Percentiles rank a stretch among this genome's conserved stretches.
Conservation (phyloP, 495 filamentous ascomycete genomes). For the Podospora conica region DNA sequence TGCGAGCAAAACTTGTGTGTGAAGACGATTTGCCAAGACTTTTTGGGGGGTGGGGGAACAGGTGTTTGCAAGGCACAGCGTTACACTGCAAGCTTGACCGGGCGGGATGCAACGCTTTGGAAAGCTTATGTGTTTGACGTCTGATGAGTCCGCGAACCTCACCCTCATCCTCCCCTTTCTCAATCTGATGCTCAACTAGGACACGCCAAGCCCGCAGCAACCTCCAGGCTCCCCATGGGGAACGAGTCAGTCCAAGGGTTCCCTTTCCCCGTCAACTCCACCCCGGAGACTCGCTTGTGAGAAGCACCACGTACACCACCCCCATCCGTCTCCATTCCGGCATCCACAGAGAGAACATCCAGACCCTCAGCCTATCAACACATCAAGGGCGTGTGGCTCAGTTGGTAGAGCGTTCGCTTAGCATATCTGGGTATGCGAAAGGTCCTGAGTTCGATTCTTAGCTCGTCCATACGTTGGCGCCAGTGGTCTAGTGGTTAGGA, state of each 20-base stretch:
- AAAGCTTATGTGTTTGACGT: too few relatives aligned
- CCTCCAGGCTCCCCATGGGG: too few relatives aligned
- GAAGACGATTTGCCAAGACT: too few relatives aligned
- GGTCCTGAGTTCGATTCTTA: conserved; percentile 4
- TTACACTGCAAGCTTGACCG: too few relatives aligned
- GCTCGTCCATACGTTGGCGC: conserved; percentile 1
- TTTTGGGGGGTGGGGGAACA: too few relatives aligned
- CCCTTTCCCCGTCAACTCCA: not conserved
- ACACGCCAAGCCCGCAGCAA: too few relatives aligned
- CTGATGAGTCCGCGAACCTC: too few relatives aligned
- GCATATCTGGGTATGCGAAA: conserved; percentile 2
- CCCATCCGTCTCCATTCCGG: not conserved
- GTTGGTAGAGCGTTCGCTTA: conserved; percentile 1
- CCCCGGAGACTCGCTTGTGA: not conserved
- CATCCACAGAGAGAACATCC: not conserved
- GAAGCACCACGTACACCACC: not conserved
- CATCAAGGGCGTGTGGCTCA: conserved; percentile 4
- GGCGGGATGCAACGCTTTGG: too few relatives aligned
- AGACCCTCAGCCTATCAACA: not conserved
- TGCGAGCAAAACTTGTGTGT: too few relatives aligned
- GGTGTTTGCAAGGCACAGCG: too few relatives aligned
- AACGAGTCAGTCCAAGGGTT: too few relatives aligned
- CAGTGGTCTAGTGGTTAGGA: conserved; percentile 3
- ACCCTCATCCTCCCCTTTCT: not conserved
- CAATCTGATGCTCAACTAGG: not conserved